Conservation (phyloP, 2,329 filamentous ascomycete species). For the Colletotrichum theobromicola region DNA sequence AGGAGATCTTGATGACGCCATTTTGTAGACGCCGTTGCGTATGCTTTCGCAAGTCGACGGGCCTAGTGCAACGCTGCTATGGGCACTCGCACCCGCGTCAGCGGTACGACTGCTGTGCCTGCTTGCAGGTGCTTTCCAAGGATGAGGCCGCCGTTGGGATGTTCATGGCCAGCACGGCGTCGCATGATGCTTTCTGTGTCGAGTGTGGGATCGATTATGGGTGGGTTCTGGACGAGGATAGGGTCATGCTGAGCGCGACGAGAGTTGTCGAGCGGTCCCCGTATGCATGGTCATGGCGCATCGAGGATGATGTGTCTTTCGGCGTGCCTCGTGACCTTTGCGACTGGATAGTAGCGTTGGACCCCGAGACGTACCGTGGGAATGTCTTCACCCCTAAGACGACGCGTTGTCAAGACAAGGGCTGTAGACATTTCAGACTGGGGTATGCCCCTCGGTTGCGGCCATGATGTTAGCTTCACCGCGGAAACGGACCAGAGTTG, state of each 20-base stretch:
- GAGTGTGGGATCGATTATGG: neutral
- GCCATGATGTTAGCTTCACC: too few relatives aligned
- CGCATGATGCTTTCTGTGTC: neutral
- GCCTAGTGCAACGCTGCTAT: neutral
- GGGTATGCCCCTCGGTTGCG: too few relatives aligned
- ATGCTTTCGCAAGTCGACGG: neutral
- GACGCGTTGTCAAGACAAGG: too few relatives aligned
- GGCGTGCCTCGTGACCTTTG: neutral
- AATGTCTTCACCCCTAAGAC: too few relatives aligned
- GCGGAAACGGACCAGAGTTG: too few relatives aligned
- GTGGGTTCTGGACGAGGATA: neutral
- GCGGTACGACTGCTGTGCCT: neutral
- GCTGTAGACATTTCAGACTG: too few relatives aligned
- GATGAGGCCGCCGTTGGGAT: neutral
- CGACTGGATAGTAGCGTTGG: too few relatives aligned
- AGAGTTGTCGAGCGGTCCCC: neutral
- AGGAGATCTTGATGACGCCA: neutral
- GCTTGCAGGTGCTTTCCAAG: neutral
- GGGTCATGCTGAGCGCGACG: rapidly evolving
- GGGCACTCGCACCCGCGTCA: neutral
- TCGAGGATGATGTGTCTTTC: rapidly evolving
- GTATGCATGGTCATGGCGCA: rapidly evolving
- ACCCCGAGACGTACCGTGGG: too few relatives aligned
- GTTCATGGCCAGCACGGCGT: neutral
- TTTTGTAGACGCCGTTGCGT: neutral